phyloP scores from a whole-genome alignment of 345 rosid genomes.

The Excoecaria agallocha region DNA sequence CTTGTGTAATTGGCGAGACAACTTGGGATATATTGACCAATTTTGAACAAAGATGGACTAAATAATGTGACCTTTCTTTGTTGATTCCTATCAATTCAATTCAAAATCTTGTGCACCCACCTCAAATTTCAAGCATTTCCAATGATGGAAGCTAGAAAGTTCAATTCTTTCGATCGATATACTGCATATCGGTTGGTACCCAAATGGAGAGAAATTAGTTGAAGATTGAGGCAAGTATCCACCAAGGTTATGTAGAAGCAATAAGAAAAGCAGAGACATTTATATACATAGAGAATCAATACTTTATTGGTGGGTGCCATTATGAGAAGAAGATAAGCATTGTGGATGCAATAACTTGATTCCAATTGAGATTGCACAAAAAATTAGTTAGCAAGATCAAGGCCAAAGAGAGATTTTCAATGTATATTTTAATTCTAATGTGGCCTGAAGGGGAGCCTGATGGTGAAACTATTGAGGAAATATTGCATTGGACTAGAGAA shows the following conservation, averaged over 20 bases:
- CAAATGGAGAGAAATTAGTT: constrained; percentile 49
- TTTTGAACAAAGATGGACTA: constrained; percentile 84
- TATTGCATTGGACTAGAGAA: constrained; percentile 86
- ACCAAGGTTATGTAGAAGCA: constrained; percentile 69
- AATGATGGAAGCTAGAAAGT: constrained; percentile 59
- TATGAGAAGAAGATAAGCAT: constrained; percentile 60
- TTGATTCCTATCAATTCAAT: constrained; percentile 43
- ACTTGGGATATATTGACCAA: constrained; percentile 70
- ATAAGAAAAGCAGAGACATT: constrained; percentile 73
- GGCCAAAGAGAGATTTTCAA: constrained; percentile 63
- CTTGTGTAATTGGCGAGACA: constrained; percentile 61
- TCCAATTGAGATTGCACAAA: constrained; percentile 76
- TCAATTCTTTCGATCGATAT: constrained; percentile 75
- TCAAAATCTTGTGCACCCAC: too few relatives aligned
- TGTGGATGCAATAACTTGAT: constrained; percentile 78
- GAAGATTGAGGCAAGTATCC: constrained; percentile 62
- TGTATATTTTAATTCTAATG: constrained; percentile 82
- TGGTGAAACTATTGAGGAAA: constrained; percentile 76
- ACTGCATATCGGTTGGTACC: constrained; percentile 48
- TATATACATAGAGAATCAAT: constrained; percentile 88
- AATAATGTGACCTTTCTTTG: constrained; percentile 61
- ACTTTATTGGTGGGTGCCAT: constrained; percentile 79
- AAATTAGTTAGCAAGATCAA: constrained; percentile 59
- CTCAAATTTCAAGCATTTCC: constrained; percentile 32
- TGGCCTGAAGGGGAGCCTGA: constrained; percentile 93